These are phyloP conservation scores for Quercus wislizeni DNA, from an alignment of 306 rosid species.

Conservation along the genomic window DNA sequence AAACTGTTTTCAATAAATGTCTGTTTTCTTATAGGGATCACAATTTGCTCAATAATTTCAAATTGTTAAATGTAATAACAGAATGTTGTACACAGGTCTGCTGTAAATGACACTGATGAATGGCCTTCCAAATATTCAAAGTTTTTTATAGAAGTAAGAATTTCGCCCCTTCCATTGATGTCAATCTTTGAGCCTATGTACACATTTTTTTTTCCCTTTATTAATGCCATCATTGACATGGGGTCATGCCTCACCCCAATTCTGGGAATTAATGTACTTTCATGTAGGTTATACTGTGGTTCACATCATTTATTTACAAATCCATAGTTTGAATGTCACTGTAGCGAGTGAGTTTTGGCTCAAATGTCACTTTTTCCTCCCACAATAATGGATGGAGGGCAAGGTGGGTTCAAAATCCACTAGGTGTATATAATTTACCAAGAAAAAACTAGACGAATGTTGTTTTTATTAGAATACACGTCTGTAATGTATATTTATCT, in stretches of 20 bases:
- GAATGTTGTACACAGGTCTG: constrained; percentile 57
- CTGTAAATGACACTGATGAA: constrained; percentile 75
- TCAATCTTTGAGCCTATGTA: background rate
- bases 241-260: background rate
- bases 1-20: background rate
- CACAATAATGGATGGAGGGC: no score
- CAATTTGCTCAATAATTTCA: background rate
- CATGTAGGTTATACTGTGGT: background rate
- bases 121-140: constrained; percentile 97
- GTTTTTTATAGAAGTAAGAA: constrained; percentile 68
- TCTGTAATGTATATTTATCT: background rate
- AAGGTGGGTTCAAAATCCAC: no score
- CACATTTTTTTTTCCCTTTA: background rate
- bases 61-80: constrained; percentile 11
- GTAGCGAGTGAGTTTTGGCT: no score
- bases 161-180: background rate
- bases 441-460: no score
- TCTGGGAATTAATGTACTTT: background rate
- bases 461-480: background rate
- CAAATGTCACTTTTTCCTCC: no score
- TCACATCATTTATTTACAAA: background rate
- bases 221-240: background rate
- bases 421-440: no score
- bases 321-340: background rate
- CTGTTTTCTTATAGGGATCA: background rate